These are phyloP conservation scores for Pseudogymnoascus sp. DNA, from an alignment of 2,329 filamentous ascomycete species.

Conservation along the genomic window DNA sequence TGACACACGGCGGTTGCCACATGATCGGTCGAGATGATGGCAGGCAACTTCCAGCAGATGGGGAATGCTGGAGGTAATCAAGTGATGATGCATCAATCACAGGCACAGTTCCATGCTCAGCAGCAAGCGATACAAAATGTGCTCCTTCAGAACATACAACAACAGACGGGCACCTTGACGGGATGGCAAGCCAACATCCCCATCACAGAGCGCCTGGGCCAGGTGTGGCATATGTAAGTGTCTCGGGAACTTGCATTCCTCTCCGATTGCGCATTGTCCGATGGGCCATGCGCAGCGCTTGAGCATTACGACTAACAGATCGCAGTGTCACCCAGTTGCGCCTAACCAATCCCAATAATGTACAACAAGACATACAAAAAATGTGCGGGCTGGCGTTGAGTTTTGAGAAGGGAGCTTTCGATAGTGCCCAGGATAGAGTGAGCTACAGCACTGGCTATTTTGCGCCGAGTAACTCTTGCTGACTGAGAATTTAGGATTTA, in stretches of 20 bases:
- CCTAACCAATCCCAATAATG: not conserved
- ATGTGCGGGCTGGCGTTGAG: slow-evolving; percentile 8
- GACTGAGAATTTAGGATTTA: slow-evolving; percentile 10
- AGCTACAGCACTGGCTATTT: not conserved
- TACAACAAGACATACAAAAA: not conserved
- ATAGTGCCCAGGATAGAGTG: slow-evolving; percentile 8
- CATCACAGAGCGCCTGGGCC: slow-evolving; percentile 23
- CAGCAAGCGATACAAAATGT: slow-evolving; percentile 21
- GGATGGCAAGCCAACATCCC: slow-evolving; percentile 24
- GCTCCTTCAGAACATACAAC: slow-evolving; percentile 18
- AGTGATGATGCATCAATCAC: slow-evolving; percentile 9
- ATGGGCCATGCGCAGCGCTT: not conserved
- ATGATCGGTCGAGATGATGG: slow-evolving; percentile 23
- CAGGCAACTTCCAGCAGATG: slow-evolving; percentile 27
- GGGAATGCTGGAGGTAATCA: slow-evolving; percentile 24
- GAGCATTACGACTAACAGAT: not conserved
- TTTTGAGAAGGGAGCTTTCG: slow-evolving; percentile 11
- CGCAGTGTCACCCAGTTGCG: slow-evolving; percentile 10
- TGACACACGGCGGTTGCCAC: slow-evolving; percentile 2
- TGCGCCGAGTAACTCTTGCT: not conserved
- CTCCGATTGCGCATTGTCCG: not conserved
- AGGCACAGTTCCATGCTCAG: slow-evolving; percentile 6
- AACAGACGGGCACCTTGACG: slow-evolving; percentile 15
- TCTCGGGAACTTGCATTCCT: not conserved
- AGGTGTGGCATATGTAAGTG: slow-evolving; percentile 28